These are phyloP conservation scores for Boletus bicolor DNA, from an alignment of 768 basidiomycete species.

Conservation along the genomic window DNA sequence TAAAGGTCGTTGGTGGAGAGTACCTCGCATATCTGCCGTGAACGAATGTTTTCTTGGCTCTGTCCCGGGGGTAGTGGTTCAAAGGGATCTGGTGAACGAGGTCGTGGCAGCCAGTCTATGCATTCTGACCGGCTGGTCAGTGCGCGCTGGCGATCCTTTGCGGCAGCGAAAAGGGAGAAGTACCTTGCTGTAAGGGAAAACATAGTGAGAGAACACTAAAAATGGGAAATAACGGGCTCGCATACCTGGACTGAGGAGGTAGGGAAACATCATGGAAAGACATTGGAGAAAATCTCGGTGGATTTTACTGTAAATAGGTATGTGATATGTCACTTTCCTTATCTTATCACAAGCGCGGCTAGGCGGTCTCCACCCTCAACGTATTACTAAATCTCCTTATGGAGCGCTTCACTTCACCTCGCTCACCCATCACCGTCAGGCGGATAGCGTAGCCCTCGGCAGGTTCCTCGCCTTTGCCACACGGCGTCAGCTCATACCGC, in stretches of 20 bases:
- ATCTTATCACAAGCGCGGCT: constrained; percentile 15
- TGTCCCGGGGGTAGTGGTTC: constrained; percentile 3
- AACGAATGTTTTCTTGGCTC: constrained; percentile 9
- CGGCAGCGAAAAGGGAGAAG: constrained; percentile 55
- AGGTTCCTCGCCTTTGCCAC: constrained; percentile 24
- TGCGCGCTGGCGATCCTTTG: constrained; percentile 43
- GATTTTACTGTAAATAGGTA: constrained; percentile 1
- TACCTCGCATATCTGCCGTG: constrained; percentile 40
- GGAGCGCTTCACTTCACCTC: constrained; percentile 69
- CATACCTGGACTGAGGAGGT: constrained; percentile 30
- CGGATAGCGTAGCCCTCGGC: constrained; percentile 40
- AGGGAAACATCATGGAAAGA: constrained; percentile 31
- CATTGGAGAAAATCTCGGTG: constrained; percentile 8
- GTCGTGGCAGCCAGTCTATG: constrained; percentile 28
- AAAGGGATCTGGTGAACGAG: constrained; percentile 9
- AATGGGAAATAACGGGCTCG: background rate
- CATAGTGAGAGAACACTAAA: background rate
- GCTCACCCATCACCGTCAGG: constrained; percentile 90
- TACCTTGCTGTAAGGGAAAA: constrained; percentile 47
- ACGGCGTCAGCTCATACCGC: constrained; percentile 62
- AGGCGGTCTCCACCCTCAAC: constrained; percentile 38
- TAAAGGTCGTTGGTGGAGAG: constrained; percentile 68
- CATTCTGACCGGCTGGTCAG: constrained; percentile 23
- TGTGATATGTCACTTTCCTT: constrained; percentile 7
- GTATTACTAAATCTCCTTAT: constrained; percentile 51